A percentile compares a stretch with the other conserved stretches of the same genome.
Evolutionary conservation across 1,284 basidiomycete genomes (phyloP).

Genomic region (Trichosporon ovoides): DNA sequence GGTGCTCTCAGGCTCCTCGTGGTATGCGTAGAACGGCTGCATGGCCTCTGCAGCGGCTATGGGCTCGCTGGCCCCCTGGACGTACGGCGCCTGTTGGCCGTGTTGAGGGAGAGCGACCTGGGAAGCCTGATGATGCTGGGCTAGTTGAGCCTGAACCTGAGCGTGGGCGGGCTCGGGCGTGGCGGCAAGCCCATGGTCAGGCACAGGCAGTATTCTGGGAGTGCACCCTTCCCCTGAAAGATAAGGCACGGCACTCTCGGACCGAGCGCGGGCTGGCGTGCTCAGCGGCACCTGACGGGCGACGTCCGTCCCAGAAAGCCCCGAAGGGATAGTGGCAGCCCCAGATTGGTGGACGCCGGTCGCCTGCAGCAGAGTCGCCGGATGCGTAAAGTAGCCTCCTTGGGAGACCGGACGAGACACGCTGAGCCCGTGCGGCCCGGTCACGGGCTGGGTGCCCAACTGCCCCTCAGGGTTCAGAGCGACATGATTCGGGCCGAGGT

Average conservation of each 20-base stretch:
- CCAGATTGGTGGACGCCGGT: not conserved
- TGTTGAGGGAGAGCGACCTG: not conserved
- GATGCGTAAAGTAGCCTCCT: not conserved
- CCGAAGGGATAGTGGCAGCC: not conserved
- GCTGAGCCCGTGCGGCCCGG: not conserved
- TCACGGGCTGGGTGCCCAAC: not conserved
- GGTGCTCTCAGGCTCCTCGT: not conserved
- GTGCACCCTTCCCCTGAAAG: not conserved
- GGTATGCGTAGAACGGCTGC: not conserved
- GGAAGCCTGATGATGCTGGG: not conserved
- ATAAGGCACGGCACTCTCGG: constrained; percentile 1
- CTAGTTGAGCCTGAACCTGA: not conserved
- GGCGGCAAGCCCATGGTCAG: not conserved
- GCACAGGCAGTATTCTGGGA: not conserved
- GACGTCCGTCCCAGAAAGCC: not conserved
- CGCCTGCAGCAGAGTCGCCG: not conserved
- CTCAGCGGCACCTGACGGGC: not conserved
- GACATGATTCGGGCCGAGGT: not conserved
- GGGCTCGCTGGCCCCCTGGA: not conserved
- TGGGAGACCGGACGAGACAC: not conserved
- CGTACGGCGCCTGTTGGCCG: not conserved
- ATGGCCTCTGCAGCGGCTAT: not conserved
- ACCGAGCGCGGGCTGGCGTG: not conserved
- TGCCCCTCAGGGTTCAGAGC: not conserved
- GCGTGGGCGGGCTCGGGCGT: not conserved